Conservation (phyloP, 176 grass and related monocot species). For the Juncus inflexus region DNA sequence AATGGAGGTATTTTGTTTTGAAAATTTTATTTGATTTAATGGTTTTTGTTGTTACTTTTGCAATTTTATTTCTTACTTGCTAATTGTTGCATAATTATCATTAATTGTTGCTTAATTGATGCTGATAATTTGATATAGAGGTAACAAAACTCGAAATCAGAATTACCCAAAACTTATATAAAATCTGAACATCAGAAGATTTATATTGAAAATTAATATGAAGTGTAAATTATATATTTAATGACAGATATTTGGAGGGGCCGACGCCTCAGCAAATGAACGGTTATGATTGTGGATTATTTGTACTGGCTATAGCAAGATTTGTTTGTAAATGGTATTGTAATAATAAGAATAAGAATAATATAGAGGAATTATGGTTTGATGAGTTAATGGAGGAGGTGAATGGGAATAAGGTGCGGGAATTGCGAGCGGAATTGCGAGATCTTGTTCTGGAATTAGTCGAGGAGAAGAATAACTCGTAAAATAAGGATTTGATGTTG, state of each 20-base stretch:
- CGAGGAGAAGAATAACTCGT: neutral
- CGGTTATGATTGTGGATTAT: slow-evolving; percentile 71
- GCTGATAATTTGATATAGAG: too few species aligned
- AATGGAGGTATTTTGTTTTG: too few species aligned
- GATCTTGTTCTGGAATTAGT: slow-evolving; percentile 48
- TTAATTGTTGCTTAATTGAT: too few species aligned
- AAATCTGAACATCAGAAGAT: too few species aligned
- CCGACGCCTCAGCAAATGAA: slow-evolving; percentile 63
- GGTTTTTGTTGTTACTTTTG: too few species aligned
- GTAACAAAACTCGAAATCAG: too few species aligned
- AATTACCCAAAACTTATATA: too few species aligned
- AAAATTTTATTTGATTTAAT: too few species aligned
- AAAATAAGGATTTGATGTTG: neutral
- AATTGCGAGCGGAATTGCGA: slow-evolving; percentile 51
- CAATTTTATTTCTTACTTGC: too few species aligned
- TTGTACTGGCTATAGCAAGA: slow-evolving; percentile 54
- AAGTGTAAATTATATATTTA: too few species aligned
- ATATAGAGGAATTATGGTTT: slow-evolving; percentile 44
- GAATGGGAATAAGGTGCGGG: slow-evolving; percentile 31
- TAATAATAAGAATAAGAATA: neutral
- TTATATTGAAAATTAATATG: too few species aligned
- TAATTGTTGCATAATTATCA: too few species aligned
- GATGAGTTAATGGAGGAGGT: slow-evolving; percentile 42
- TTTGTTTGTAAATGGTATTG: slow-evolving; percentile 57
- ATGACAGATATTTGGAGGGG: slow-evolving; percentile 38